Evolutionary conservation across 495 filamentous ascomycete genomes (phyloP).

Genomic region (Lepidopterella palustris): DNA sequence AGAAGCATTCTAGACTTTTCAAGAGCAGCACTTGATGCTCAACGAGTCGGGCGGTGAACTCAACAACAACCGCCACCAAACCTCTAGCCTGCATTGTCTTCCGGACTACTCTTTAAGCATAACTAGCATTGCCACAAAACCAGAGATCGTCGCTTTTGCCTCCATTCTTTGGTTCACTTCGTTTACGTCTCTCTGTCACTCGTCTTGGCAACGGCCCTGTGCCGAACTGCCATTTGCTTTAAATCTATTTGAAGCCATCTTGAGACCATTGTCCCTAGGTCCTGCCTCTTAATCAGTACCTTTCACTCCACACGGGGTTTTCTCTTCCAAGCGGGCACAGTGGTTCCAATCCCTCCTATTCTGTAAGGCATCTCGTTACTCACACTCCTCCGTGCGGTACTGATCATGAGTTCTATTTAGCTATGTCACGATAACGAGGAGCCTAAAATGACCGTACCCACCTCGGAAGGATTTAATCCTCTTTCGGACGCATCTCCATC

Average conservation of each 20-base stretch:
- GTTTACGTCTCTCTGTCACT: neutral
- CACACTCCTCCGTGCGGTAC: neutral
- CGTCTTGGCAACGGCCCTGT: neutral
- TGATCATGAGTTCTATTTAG: neutral
- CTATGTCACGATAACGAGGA: slow-evolving; percentile 6
- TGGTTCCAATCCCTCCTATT: neutral
- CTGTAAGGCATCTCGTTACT: neutral
- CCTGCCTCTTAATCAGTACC: neutral
- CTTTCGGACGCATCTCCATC: neutral
- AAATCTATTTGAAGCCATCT: neutral
- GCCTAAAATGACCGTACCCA: neutral
- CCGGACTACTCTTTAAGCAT: neutral
- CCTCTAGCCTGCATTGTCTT: neutral
- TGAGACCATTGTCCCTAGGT: neutral
- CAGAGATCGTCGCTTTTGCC: neutral
- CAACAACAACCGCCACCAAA: neutral
- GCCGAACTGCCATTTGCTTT: neutral
- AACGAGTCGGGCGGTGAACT: neutral
- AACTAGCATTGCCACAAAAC: neutral
- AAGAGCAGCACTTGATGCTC: neutral
- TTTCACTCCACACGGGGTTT: neutral
- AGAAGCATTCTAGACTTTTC: neutral
- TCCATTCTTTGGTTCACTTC: neutral
- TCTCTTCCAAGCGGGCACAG: neutral
- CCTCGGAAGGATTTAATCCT: neutral